Conservation (phyloP, 2,329 filamentous ascomycete species). For the Venturiaceae sp. region DNA sequence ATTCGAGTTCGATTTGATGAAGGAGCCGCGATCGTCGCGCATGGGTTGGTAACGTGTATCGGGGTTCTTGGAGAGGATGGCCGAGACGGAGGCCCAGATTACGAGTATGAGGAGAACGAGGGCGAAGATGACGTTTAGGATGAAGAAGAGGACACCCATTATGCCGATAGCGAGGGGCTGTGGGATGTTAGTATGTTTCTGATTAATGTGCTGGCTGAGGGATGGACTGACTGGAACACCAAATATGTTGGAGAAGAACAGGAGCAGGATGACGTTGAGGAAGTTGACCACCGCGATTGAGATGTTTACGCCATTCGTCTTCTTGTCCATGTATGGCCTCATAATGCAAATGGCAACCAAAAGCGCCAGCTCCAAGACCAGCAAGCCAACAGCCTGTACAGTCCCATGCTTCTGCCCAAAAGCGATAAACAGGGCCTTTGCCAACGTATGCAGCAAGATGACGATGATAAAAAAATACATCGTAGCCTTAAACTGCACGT, state of each 20-base stretch:
- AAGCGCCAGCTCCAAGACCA: conserved; percentile 71
- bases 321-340: conserved; percentile 97
- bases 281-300: conserved; percentile 85
- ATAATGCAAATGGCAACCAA: conserved; percentile 71
- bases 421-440: conserved; percentile 84
- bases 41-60: conserved; percentile 93
- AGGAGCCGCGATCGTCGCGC: conserved; percentile 90
- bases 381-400: conserved; percentile 70
- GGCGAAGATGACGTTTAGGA: conserved; percentile 9
- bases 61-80: conserved; percentile 82
- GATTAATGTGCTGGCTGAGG: no score
- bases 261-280: conserved; percentile 76
- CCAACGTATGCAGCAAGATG: conserved; percentile 63
- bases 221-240: conserved; percentile 55
- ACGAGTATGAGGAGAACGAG: conserved; percentile 51
- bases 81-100: conserved; percentile 65
- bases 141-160: conserved; percentile 10
- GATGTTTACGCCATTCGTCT: conserved; percentile 94
- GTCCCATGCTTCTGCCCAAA: conserved; percentile 62
- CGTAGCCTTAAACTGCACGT: conserved; percentile 91
- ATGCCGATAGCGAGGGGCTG: conserved; percentile 20
- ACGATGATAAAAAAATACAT: conserved; percentile 93
- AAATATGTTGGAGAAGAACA: conserved; percentile 83
- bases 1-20: conserved; percentile 80
- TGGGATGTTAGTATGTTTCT: not conserved